phyloP scores from a whole-genome alignment of 805 yeast species.

The Nakazawaea molendinolei region DNA sequence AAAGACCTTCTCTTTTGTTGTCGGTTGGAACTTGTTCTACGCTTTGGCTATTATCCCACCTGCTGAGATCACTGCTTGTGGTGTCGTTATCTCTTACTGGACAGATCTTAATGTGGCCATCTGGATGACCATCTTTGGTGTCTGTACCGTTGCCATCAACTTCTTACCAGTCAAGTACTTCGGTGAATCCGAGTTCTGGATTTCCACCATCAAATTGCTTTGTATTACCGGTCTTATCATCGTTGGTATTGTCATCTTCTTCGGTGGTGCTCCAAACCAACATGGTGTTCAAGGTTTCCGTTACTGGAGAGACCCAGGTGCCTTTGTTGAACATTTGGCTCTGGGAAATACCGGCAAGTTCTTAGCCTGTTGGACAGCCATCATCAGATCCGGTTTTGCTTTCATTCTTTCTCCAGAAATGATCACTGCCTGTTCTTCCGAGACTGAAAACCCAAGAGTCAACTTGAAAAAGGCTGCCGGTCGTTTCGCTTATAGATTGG shows the following conservation, averaged over 20 bases:
- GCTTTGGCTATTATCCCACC: slow-evolving; percentile 53
- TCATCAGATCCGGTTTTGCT: slow-evolving; percentile 53
- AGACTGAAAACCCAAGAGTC: slow-evolving; percentile 45
- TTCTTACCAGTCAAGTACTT: slow-evolving; percentile 50
- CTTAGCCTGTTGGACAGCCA: slow-evolving; percentile 47
- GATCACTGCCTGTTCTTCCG: slow-evolving; percentile 54
- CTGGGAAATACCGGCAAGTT: slow-evolving; percentile 47
- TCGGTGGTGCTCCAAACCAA: slow-evolving; percentile 35
- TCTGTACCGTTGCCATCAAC: slow-evolving; percentile 35
- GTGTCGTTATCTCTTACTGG: slow-evolving; percentile 51
- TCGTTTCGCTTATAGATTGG: slow-evolving; percentile 49
- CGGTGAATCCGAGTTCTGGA: slow-evolving; percentile 60
- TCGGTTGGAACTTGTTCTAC: slow-evolving; percentile 38
- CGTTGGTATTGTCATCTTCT: slow-evolving; percentile 37
- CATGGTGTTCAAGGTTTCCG: slow-evolving; percentile 42
- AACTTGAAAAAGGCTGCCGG: slow-evolving; percentile 53
- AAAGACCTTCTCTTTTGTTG: slow-evolving; percentile 38
- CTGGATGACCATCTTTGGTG: slow-evolving; percentile 45
- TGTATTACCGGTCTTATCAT: slow-evolving; percentile 56
- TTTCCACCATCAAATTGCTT: slow-evolving; percentile 58
- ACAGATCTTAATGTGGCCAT: slow-evolving; percentile 39
- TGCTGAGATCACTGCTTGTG: slow-evolving; percentile 58
- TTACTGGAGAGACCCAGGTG: slow-evolving; percentile 50
- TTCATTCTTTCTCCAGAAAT: slow-evolving; percentile 54
- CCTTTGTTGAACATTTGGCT: slow-evolving; percentile 51